Percentiles rank a stretch among this genome's conserved stretches.
phyloP scores from a whole-genome alignment of 2,329 filamentous ascomycete species.

The Cercospora janseana region DNA sequence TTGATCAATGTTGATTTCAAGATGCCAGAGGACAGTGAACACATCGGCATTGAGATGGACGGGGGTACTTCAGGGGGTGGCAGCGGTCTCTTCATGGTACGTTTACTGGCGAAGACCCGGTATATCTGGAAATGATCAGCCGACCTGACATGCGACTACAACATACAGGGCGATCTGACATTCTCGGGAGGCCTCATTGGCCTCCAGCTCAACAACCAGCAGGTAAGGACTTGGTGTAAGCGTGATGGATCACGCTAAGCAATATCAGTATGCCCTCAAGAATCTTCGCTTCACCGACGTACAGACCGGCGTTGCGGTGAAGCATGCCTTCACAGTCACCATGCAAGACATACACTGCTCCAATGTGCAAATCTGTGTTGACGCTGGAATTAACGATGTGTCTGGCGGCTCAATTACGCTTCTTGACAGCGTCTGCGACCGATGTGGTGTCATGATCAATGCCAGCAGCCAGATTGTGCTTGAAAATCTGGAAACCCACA shows the following conservation, averaged over 20 bases:
- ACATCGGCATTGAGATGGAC: slow-evolving; percentile 40
- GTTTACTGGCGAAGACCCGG: neutral
- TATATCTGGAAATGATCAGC: neutral
- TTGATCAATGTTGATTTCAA: slow-evolving; percentile 35
- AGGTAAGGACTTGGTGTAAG: neutral
- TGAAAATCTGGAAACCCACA: slow-evolving; percentile 27
- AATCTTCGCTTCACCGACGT: slow-evolving; percentile 32
- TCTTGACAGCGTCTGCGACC: slow-evolving; percentile 27
- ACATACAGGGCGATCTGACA: slow-evolving; percentile 46
- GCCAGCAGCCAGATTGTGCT: slow-evolving; percentile 24
- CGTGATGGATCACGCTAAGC: neutral
- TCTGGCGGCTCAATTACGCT: slow-evolving; percentile 30
- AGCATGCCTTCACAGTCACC: slow-evolving; percentile 28
- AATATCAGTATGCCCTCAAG: slow-evolving; percentile 46
- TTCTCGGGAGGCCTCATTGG: slow-evolving; percentile 63
- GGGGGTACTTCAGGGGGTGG: slow-evolving; percentile 29
- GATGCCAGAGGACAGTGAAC: slow-evolving; percentile 40
- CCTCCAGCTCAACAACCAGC: slow-evolving; percentile 57
- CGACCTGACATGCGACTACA: neutral
- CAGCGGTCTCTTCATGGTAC: slow-evolving; percentile 32
- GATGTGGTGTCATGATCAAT: slow-evolving; percentile 24
- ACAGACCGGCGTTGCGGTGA: slow-evolving; percentile 24
- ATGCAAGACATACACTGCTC: slow-evolving; percentile 30
- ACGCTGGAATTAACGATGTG: slow-evolving; percentile 25
- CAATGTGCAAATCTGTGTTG: slow-evolving; percentile 32